These are phyloP conservation scores for Pseudoneurospora amorphoporcata DNA, from an alignment of 495 filamentous ascomycete genomes.

Conservation along the genomic window DNA sequence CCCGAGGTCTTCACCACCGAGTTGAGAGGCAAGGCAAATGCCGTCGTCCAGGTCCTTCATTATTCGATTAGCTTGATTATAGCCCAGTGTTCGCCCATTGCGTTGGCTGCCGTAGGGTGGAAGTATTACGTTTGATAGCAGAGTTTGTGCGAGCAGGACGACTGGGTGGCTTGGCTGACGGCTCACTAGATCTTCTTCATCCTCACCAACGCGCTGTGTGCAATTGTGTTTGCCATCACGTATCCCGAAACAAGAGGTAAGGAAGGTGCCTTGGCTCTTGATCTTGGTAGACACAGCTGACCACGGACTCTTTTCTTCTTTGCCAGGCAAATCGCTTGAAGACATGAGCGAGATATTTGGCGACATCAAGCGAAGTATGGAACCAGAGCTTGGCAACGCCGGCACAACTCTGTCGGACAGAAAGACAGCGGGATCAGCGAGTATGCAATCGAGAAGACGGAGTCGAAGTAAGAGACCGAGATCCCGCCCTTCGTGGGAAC, in stretches of 20 bases:
- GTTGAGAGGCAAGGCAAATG: slow-evolving; percentile 42
- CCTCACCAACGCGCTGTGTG: slow-evolving; percentile 39
- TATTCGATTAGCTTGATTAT: slow-evolving; percentile 46
- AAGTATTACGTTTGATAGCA: slow-evolving; percentile 31
- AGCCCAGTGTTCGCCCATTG: slow-evolving; percentile 45
- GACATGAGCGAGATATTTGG: slow-evolving; percentile 41
- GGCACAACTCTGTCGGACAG: not conserved
- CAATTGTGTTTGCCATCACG: slow-evolving; percentile 33
- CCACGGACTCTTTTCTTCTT: not conserved
- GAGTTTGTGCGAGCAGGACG: not conserved
- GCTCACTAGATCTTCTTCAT: slow-evolving; percentile 36
- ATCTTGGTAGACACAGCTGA: not conserved
- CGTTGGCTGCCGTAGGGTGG: slow-evolving; percentile 35
- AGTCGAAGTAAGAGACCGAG: not conserved
- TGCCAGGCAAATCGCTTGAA: slow-evolving; percentile 36
- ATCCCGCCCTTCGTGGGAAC: not conserved
- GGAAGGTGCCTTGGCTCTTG: not conserved
- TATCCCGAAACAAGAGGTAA: slow-evolving; percentile 44
- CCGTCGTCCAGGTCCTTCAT: slow-evolving; percentile 42
- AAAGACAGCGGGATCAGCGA: not conserved
- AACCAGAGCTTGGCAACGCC: not conserved
- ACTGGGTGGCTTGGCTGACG: not conserved
- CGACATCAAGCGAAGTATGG: slow-evolving; percentile 5
- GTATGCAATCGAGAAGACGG: not conserved
- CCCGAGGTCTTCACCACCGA: slow-evolving; percentile 49